Evolutionary conservation across 352 stramenopile genomes (phyloP).

Genomic region (Blastocystis sp.): DNA sequence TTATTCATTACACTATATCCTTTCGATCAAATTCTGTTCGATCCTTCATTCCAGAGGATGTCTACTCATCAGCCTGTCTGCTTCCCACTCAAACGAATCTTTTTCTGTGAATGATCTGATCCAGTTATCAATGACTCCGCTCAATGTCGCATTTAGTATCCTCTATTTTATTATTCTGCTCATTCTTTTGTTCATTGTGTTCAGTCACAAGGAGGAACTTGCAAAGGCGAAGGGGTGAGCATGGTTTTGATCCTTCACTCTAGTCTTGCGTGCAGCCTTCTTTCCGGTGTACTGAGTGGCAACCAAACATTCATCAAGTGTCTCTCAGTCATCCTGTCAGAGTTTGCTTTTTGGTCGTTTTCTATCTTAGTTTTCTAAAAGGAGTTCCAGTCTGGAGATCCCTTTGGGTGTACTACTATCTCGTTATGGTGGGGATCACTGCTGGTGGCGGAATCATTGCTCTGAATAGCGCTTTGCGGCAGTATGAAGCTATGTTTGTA

Average conservation of each 20-base stretch:
- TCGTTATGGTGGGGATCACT: conserved; percentile 45
- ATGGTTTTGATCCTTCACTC: background rate
- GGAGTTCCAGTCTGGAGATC: background rate
- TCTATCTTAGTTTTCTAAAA: background rate
- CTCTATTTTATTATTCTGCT: background rate
- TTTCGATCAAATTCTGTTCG: background rate
- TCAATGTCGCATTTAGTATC: background rate
- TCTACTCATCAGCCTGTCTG: conserved; percentile 20
- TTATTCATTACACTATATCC: conserved; percentile 56
- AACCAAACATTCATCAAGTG: conserved; percentile 58
- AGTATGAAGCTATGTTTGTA: conserved; percentile 37
- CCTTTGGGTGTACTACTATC: conserved; percentile 28
- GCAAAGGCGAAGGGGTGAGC: background rate
- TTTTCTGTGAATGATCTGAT: background rate
- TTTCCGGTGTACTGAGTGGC: conserved; percentile 26
- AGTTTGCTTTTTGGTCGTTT: background rate
- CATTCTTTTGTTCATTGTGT: background rate
- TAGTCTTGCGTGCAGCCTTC: conserved; percentile 21
- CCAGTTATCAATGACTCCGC: background rate
- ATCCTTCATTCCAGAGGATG: conserved; percentile 40
- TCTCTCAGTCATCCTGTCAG: background rate
- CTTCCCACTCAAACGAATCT: background rate
- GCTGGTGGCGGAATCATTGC: conserved; percentile 13
- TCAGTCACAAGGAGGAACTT: background rate
- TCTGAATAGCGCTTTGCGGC: background rate